These are phyloP conservation scores for Phaffomyces antillensis DNA, from an alignment of 805 yeast species.

Conservation along the genomic window DNA sequence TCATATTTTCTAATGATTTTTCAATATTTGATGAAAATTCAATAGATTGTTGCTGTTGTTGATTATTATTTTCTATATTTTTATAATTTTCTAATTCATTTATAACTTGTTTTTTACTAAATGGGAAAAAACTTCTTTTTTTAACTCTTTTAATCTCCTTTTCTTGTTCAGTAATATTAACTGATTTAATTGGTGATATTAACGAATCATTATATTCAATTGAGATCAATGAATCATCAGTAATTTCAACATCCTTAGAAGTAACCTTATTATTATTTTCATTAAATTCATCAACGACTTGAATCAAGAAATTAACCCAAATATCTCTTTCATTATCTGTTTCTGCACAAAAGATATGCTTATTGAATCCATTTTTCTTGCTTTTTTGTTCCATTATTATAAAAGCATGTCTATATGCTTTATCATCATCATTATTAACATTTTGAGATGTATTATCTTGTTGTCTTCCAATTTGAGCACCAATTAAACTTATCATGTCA, in stretches of 20 bases:
- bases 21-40: slow-evolving; percentile 17
- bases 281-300: slow-evolving; percentile 20
- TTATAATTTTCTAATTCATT: slow-evolving; percentile 17
- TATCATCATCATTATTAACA: slow-evolving; percentile 20
- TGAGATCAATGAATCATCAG: slow-evolving; percentile 8
- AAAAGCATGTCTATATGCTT: slow-evolving; percentile 50
- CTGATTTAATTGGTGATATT: not conserved
- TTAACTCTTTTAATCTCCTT: slow-evolving; percentile 38
- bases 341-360: slow-evolving; percentile 72
- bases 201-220: slow-evolving; percentile 4
- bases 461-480: slow-evolving; percentile 53
- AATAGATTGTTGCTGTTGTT: no score
- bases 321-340: slow-evolving; percentile 66
- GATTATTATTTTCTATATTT: slow-evolving; percentile 19
- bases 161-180: not conserved
- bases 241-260: slow-evolving; percentile 11
- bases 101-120: slow-evolving; percentile 29
- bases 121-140: slow-evolving; percentile 57
- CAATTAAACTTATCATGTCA: slow-evolving; percentile 44
- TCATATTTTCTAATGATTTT: slow-evolving; percentile 25
- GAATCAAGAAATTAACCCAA: slow-evolving; percentile 52
- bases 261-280: not conserved
- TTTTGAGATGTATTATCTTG: slow-evolving; percentile 12
- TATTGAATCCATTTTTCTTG: slow-evolving; percentile 27
- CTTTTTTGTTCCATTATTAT: slow-evolving; percentile 42